Base-by-base conservation (phyloP, 352 stramenopile species). In the Pythium sp. region DNA sequence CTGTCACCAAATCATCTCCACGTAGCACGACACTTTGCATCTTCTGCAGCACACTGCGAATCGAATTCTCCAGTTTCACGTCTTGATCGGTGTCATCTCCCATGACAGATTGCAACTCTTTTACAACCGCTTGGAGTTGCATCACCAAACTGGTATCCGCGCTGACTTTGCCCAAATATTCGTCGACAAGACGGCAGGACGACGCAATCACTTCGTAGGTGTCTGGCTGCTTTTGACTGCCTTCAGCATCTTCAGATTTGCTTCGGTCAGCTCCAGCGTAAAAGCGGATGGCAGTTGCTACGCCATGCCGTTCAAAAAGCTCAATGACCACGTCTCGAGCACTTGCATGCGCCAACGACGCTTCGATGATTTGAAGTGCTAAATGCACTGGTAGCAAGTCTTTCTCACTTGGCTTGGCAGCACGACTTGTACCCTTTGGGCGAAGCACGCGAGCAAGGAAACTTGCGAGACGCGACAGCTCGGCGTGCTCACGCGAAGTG, bases 381-480 rank as follows among this genome's bases (percentile, higher is more conserved):
- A 89, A 67, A 38, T 75, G 70, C 3, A 84, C 62, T 1, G 67
- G 71, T 6, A 76, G 56, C 12, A 73, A 38, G 49, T 86, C 76
- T 14, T 75, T 72, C 24, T 82, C 75, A 15, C 32, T 56, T n/a
- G 34, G 62, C 30, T 22, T 14, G 9, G 38, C 24, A 20, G 11
- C 56, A 22, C 56, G 32, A n/a, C 49, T 65, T 12, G 59, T 67
- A n/a, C 72, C 59, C 28, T 83, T 82, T 5, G 81, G 81, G 36
- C 81, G 81, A 18, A 92, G 62, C 5, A 92, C 75, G 15, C 78
- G 78, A 0, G 80, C 74, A 24, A 92, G 68, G 55, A 92, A 92
- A 0, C 75, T 75, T 2, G 81, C 72, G 18, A 90, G 62, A 0
- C 75, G 72, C 53, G 72, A 74, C 5, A 86, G 26, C 22, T 89